These are phyloP conservation scores for Dactylellina leptospora DNA, from an alignment of 2,329 filamentous ascomycete species.

Conservation along the genomic window DNA sequence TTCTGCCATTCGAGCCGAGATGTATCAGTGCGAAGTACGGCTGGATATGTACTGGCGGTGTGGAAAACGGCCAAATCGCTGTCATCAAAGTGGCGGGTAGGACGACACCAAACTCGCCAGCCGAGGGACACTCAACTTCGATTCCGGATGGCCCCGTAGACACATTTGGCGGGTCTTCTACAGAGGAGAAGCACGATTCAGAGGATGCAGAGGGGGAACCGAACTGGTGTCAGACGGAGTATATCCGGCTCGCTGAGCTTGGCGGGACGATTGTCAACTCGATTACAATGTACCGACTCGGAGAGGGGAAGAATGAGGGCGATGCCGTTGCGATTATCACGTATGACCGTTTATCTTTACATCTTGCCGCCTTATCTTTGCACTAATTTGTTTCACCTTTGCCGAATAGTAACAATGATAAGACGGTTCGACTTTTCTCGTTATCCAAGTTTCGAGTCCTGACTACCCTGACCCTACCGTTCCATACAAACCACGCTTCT, in stretches of 20 bases:
- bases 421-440: slow-evolving; percentile 83
- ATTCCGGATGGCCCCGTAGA: slow-evolving; percentile 60
- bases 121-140: slow-evolving; percentile 26
- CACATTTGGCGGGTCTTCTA: slow-evolving; percentile 59
- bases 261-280: slow-evolving; percentile 74
- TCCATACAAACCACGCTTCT: slow-evolving; percentile 92
- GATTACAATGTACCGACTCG: slow-evolving; percentile 70
- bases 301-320: slow-evolving; percentile 62
- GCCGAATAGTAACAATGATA: slow-evolving; percentile 88
- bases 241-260: slow-evolving; percentile 61
- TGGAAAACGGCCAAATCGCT: slow-evolving; percentile 83
- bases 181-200: slow-evolving; percentile 21
- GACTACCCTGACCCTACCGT: slow-evolving; percentile 76
- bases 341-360: slow-evolving; percentile 57
- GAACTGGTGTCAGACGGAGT: slow-evolving; percentile 43
- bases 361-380: slow-evolving; percentile 68
- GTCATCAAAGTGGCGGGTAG: slow-evolving; percentile 70
- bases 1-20: slow-evolving; percentile 76
- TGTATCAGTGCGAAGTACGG: slow-evolving; percentile 87
- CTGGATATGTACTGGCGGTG: slow-evolving; percentile 88
- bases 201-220: slow-evolving; percentile 26
- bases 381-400: slow-evolving; percentile 61
- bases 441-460: slow-evolving; percentile 74
- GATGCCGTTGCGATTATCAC: slow-evolving; percentile 67
- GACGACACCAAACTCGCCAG: background rate